phyloP scores from a whole-genome alignment of 306 rosid species.

The peach (Prunus persica) region DNA sequence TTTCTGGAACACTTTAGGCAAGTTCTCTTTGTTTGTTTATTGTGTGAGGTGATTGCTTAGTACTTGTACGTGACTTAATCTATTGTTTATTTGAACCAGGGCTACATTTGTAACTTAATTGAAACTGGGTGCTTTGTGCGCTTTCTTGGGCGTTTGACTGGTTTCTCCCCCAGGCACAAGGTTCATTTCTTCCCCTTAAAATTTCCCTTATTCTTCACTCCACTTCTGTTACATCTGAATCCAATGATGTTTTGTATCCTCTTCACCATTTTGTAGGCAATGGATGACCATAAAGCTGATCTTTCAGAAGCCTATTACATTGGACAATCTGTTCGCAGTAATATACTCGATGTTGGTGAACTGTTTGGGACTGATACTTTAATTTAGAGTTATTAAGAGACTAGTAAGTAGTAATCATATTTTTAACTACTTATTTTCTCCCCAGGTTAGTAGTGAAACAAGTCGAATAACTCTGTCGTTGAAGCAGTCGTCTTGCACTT shows the following conservation, averaged over 20 bases:
- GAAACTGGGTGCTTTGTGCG: conserved; percentile 95
- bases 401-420: conserved; percentile 9
- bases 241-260: background rate
- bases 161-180: conserved; percentile 81
- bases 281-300: conserved; percentile 58
- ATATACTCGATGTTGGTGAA: conserved; percentile 66
- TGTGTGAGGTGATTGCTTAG: background rate
- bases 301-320: conserved; percentile 65
- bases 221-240: background rate
- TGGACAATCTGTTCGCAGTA: conserved; percentile 94
- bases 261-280: conserved; percentile 49
- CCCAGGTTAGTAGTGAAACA: conserved; percentile 60
- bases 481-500: conserved; percentile 73
- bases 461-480: conserved; percentile 70
- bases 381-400: conserved; percentile 4
- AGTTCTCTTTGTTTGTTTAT: background rate
- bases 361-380: conserved; percentile 19
- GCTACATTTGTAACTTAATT: conserved; percentile 80
- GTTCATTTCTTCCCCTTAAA: conserved; percentile 30
- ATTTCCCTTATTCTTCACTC: background rate
- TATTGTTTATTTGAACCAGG: conserved; percentile 47
- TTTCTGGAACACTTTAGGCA: background rate
- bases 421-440: conserved; percentile 3
- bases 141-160: conserved; percentile 88
- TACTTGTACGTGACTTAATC: conserved; percentile 14